Evolutionary conservation across 2,329 filamentous ascomycete species (phyloP), one percentile per base, ranked within the genome.

Genomic region (Phoma sp.): DNA sequence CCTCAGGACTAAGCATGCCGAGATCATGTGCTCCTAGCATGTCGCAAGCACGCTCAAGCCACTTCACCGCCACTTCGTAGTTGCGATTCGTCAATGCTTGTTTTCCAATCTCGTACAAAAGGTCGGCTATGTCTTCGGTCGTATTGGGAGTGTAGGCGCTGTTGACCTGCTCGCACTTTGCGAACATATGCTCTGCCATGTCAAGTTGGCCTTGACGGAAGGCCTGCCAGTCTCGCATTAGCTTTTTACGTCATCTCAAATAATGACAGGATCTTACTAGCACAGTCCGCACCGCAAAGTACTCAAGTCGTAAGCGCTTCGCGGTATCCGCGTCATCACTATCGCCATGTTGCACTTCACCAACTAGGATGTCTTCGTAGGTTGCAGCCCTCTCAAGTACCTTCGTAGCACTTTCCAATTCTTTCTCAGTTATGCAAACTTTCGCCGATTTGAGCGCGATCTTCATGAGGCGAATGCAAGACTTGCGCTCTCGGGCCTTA

Each of bases 181-280:
- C 74, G 72, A 88, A 93, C 80, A 95, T 86, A 71, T 91, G 86
- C 48, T 96, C 91, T 23, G 91, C 90, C 40, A 92, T 83, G 52
- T 93, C 89, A 12, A 89, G 79, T 33, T 88, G 84, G 33, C 84
- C 81, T 67, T 92, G 87, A 63, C 87, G 86, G 87, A 88, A 96
- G 25, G 87, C 84, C 91, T 93, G 21, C 5, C 2, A 18, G 10
- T 18, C 1, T 6, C 7, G 1, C 7, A 11, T 54, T 14, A 54
- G 21, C 42, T 15, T 12, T 11, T 4, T 7, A 5, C 7, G n/a
- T n/a, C n/a, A n/a, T 4, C 5, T 34, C 10, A 12, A 15, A 9
- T 3, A 6, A 11, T 14, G 2, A 14, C 5, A 34, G 11, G 4
- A 15, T 61, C 81, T 72, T 75, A 92, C 91, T 73, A 95, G 72